phyloP scores from a whole-genome alignment of 2,329 filamentous ascomycete genomes.

The Aspergillus floridensis region DNA sequence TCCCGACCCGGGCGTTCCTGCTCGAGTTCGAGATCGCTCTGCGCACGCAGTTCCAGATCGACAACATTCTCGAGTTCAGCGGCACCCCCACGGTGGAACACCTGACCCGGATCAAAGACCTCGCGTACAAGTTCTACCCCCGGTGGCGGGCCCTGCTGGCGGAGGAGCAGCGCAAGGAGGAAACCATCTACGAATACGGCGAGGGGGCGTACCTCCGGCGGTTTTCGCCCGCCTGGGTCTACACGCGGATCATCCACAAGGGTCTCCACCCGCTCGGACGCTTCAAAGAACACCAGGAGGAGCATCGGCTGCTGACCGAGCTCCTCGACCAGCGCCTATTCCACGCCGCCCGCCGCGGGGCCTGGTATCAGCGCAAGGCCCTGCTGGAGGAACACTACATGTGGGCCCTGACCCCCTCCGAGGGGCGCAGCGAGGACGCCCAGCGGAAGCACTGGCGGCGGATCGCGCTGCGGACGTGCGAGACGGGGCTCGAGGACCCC shows the following conservation, averaged over 20 bases:
- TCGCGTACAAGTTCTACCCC: slow-evolving; percentile 72
- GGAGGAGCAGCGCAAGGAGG: slow-evolving; percentile 76
- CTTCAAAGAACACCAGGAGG: slow-evolving; percentile 74
- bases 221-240: slow-evolving; percentile 88
- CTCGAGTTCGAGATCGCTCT: slow-evolving; percentile 89
- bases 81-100: slow-evolving; percentile 65
- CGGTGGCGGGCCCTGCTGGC: slow-evolving; percentile 73
- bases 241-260: slow-evolving; percentile 90
- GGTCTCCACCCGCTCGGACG: slow-evolving; percentile 74
- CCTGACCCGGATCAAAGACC: slow-evolving; percentile 65
- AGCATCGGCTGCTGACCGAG: slow-evolving; percentile 71
- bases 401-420: slow-evolving; percentile 57
- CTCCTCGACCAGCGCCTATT: slow-evolving; percentile 80
- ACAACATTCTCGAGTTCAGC: slow-evolving; percentile 76
- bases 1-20: slow-evolving; percentile 69
- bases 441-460: slow-evolving; percentile 82
- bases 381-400: slow-evolving; percentile 95
- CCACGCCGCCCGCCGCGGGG: slow-evolving; percentile 76
- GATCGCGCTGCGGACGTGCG: slow-evolving; percentile 75
- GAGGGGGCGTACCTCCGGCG: slow-evolving; percentile 87
- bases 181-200: slow-evolving; percentile 71
- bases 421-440: slow-evolving; percentile 52
- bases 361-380: slow-evolving; percentile 95
- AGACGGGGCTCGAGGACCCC: slow-evolving; percentile 79
- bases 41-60: slow-evolving; percentile 75